These are phyloP conservation scores for Pythium biforme DNA, from an alignment of 352 stramenopile species.

Conservation along the genomic window DNA sequence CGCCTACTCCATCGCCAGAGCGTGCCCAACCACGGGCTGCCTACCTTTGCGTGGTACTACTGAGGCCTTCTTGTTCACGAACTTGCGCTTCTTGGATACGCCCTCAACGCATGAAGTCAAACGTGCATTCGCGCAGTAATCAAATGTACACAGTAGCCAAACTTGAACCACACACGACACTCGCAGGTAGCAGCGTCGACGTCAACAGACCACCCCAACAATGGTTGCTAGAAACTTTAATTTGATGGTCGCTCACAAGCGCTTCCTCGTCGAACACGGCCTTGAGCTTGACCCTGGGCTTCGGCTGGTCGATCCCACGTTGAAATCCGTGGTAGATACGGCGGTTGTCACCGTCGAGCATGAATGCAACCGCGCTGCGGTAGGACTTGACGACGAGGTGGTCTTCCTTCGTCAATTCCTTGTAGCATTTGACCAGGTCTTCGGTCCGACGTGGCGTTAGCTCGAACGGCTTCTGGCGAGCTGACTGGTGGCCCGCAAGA, in stretches of 20 bases:
- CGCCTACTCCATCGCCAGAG: background rate
- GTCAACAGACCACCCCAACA: background rate
- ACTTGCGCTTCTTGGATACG: background rate
- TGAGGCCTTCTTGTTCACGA: background rate
- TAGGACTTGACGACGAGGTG: background rate
- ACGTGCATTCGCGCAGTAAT: background rate
- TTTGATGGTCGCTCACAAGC: background rate
- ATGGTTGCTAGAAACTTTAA: background rate
- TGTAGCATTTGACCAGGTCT: background rate
- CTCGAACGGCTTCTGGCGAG: background rate
- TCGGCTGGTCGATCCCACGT: background rate
- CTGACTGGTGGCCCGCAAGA: background rate
- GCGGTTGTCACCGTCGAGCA: background rate
- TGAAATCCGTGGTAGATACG: conserved; percentile 11
- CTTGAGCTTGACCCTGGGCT: background rate
- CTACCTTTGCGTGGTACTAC: background rate
- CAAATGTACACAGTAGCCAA: background rate
- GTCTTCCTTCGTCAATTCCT: background rate
- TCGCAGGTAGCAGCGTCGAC: background rate
- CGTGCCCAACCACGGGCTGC: background rate
- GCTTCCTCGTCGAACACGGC: background rate
- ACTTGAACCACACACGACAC: background rate
- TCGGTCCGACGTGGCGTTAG: background rate
- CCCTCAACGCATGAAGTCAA: background rate
- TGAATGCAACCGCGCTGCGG: background rate